These are phyloP conservation scores for Nakaseomyces sp. DNA, from an alignment of 1,139 yeast genomes.

Conservation along the genomic window DNA sequence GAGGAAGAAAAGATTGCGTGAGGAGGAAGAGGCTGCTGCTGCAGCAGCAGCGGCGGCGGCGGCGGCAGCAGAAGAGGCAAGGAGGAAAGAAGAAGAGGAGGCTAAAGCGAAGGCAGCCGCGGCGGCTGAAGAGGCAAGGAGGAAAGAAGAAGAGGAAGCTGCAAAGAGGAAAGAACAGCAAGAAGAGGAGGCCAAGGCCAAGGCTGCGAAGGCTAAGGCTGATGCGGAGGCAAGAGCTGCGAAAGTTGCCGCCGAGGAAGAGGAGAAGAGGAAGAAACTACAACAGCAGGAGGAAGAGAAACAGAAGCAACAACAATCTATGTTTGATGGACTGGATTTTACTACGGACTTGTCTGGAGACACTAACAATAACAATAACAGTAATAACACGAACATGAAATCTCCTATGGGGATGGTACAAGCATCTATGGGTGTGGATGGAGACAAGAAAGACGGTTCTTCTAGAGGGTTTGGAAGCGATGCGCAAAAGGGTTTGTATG, in stretches of 20 bases:
- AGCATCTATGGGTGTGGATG: slow-evolving; percentile 1
- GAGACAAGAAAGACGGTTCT: not conserved
- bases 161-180: slow-evolving; percentile 13
- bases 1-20: slow-evolving; percentile 10
- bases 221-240: slow-evolving; percentile 7
- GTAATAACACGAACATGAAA: slow-evolving; percentile 5
- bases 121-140: no score
- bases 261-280: slow-evolving; percentile 10
- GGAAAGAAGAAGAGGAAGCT: slow-evolving; percentile 17
- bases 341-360: slow-evolving; percentile 11
- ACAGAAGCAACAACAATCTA: slow-evolving; percentile 10
- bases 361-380: slow-evolving; percentile 9
- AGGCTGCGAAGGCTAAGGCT: slow-evolving; percentile 9
- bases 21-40: slow-evolving; percentile 15
- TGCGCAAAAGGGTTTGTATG: slow-evolving; percentile 13
- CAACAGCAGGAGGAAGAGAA: slow-evolving; percentile 11
- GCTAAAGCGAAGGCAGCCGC: slow-evolving; percentile 8
- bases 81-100: slow-evolving; percentile 16
- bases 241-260: slow-evolving; percentile 9
- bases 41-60: slow-evolving; percentile 8
- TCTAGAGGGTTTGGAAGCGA: not conserved
- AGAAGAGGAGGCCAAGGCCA: slow-evolving; percentile 9
- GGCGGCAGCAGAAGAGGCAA: not conserved
- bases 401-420: slow-evolving; percentile 2
- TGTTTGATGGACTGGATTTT: slow-evolving; percentile 18